These are phyloP conservation scores for Soucietia sequanensis DNA, from an alignment of 805 yeast genomes.

Conservation along the genomic window DNA sequence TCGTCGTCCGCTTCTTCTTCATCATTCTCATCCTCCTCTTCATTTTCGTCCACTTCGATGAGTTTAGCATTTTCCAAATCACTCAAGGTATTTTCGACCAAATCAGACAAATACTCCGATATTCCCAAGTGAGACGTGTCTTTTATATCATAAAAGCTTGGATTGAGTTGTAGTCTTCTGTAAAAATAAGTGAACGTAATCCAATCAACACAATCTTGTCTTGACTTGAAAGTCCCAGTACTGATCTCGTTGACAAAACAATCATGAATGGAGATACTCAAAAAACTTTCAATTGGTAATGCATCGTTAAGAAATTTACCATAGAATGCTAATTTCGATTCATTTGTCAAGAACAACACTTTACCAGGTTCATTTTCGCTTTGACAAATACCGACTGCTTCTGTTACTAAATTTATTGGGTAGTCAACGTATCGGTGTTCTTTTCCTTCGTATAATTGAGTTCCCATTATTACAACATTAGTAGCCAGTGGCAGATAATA, in stretches of 20 bases:
- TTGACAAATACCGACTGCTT: constrained; percentile 46
- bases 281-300: constrained; percentile 79
- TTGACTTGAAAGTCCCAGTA: constrained; percentile 55
- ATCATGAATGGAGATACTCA: constrained; percentile 61
- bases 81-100: constrained; percentile 67
- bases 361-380: constrained; percentile 24
- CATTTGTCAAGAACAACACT: constrained; percentile 57
- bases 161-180: constrained; percentile 76
- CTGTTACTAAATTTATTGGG: constrained; percentile 59
- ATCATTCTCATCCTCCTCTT: constrained; percentile 35
- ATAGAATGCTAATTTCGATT: constrained; percentile 59
- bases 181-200: constrained; percentile 80
- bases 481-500: constrained; percentile 50
- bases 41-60: constrained; percentile 53
- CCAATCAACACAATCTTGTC: constrained; percentile 92
- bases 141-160: constrained; percentile 81
- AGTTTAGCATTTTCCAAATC: constrained; percentile 62
- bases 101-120: constrained; percentile 79
- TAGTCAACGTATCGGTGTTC: constrained; percentile 74
- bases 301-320: constrained; percentile 70
- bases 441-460: constrained; percentile 67
- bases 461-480: constrained; percentile 64
- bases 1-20: constrained; percentile 35
- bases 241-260: constrained; percentile 72
- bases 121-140: constrained; percentile 65